These are phyloP conservation scores for Pleurotus tuoliensis DNA, from an alignment of 768 basidiomycete species.

Conservation along the genomic window DNA sequence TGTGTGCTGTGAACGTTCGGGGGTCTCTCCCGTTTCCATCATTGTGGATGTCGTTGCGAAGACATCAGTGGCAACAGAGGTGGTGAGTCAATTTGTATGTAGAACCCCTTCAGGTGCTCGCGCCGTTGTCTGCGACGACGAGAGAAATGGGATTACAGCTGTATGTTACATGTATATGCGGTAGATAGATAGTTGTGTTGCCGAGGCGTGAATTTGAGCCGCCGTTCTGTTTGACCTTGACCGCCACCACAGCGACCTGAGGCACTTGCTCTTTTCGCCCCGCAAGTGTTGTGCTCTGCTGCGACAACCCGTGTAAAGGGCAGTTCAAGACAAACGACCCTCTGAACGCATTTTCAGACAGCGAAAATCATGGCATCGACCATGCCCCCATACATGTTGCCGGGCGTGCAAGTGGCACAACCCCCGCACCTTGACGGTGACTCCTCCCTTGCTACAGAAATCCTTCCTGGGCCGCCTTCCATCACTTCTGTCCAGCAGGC, in stretches of 20 bases:
- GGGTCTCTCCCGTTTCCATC: too few relatives aligned
- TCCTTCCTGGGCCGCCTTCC: conserved; percentile 85
- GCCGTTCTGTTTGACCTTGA: conserved; percentile 2
- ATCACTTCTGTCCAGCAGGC: conserved; percentile 67
- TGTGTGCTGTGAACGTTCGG: too few relatives aligned
- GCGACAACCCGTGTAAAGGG: neutral
- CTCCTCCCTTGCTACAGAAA: conserved; percentile 80
- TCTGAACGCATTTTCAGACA: neutral
- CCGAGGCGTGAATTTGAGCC: conserved; percentile 8
- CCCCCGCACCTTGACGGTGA: conserved; percentile 83
- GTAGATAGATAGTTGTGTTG: conserved; percentile 5
- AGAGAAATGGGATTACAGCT: too few relatives aligned
- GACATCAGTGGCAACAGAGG: too few relatives aligned
- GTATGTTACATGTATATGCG: neutral
- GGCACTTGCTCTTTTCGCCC: neutral
- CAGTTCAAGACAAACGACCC: too few relatives aligned
- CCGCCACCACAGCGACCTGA: conserved; percentile 8
- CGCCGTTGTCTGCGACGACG: too few relatives aligned
- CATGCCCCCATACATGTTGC: conserved; percentile 68
- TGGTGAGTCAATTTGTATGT: too few relatives aligned
- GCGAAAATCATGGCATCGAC: conserved; percentile 63
- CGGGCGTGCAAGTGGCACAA: conserved; percentile 69
- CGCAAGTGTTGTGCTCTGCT: neutral
- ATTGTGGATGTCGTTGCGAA: too few relatives aligned
- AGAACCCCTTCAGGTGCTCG: too few relatives aligned